phyloP scores from a whole-genome alignment of 176 grass and related monocot species.

The Paspalum vaginatum region DNA sequence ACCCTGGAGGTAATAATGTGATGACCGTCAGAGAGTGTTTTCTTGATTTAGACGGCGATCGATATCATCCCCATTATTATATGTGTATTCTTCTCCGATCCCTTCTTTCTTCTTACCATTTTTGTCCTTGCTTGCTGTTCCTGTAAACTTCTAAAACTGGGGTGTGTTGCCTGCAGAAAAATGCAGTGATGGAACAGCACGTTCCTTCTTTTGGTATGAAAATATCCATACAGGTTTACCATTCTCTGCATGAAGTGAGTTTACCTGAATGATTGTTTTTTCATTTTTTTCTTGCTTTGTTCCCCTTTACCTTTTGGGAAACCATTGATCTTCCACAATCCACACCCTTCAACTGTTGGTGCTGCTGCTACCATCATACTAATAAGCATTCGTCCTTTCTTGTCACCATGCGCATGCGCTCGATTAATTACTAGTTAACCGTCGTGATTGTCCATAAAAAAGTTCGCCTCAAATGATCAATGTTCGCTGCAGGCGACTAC shows the following conservation, averaged over 20 bases:
- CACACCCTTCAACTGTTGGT: not conserved
- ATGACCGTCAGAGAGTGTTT: too few relatives aligned
- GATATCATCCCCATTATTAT: too few relatives aligned
- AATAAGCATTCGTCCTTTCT: not conserved
- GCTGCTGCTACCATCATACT: too few relatives aligned
- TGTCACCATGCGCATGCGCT: not conserved
- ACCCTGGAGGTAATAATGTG: constrained; percentile 72
- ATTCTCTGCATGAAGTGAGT: constrained; percentile 12
- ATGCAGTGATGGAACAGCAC: constrained; percentile 18
- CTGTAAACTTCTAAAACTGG: constrained; percentile 28
- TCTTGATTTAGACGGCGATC: too few relatives aligned
- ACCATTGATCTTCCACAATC: not conserved
- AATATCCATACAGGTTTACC: constrained; percentile 37
- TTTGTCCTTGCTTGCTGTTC: constrained; percentile 25
- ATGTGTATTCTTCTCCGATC: not conserved
- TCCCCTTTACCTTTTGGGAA: not conserved
- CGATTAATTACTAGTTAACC: not conserved
- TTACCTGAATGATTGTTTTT: not conserved
- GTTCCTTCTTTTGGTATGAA: constrained; percentile 51
- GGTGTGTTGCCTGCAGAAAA: constrained; percentile 25
- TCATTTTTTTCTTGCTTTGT: not conserved
- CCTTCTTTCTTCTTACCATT: constrained; percentile 25
- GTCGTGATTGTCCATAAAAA: not conserved
- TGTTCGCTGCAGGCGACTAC: constrained; percentile 55
- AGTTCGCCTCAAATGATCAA: not conserved